A percentile compares a stretch with the other conserved stretches of the same genome.
Evolutionary conservation across 805 yeast genomes (phyloP).

Genomic region (Spathaspora passalidarum): DNA sequence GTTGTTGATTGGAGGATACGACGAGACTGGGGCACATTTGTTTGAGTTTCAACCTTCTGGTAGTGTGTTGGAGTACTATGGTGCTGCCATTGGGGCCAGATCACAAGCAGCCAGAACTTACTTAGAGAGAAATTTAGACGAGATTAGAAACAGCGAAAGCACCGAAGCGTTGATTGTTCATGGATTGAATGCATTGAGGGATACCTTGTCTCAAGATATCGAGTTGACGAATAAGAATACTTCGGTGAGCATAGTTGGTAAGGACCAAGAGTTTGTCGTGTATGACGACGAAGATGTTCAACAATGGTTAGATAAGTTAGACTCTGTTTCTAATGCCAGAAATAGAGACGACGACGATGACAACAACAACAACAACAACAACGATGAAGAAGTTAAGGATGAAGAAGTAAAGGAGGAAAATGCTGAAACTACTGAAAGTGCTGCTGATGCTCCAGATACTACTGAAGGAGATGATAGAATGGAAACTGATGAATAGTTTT

Average conservation of each 20-base stretch:
- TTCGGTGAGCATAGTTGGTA: slow-evolving; percentile 90
- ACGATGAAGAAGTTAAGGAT: slow-evolving; percentile 32
- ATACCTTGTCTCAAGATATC: slow-evolving; percentile 91
- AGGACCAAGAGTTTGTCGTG: slow-evolving; percentile 66
- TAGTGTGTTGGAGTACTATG: slow-evolving; percentile 83
- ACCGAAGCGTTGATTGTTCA: slow-evolving; percentile 76
- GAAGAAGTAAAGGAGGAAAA: slow-evolving; percentile 17
- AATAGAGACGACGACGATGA: slow-evolving; percentile 40
- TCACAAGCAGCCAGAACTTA: slow-evolving; percentile 98
- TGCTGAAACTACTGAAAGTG: slow-evolving; percentile 11
- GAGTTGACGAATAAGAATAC: slow-evolving; percentile 83
- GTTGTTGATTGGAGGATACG: slow-evolving; percentile 81
- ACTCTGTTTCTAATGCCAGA: slow-evolving; percentile 59
- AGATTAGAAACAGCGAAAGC: slow-evolving; percentile 54
- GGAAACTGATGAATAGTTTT: slow-evolving; percentile 41
- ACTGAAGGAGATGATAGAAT: slow-evolving; percentile 37
- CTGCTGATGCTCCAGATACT: slow-evolving; percentile 10
- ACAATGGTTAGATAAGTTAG: slow-evolving; percentile 77
- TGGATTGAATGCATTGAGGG: slow-evolving; percentile 89
- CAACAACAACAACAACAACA: slow-evolving; percentile 41
- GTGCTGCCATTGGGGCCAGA: slow-evolving; percentile 96
- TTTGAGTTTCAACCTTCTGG: slow-evolving; percentile 97
- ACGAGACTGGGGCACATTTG: slow-evolving; percentile 91
- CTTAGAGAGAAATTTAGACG: slow-evolving; percentile 79
- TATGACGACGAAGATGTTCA: slow-evolving; percentile 87